Percentiles rank a stretch among this genome's conserved stretches.
phyloP scores from a whole-genome alignment of 2,329 filamentous ascomycete species.

The Mycosphaerelloides madeirae region DNA sequence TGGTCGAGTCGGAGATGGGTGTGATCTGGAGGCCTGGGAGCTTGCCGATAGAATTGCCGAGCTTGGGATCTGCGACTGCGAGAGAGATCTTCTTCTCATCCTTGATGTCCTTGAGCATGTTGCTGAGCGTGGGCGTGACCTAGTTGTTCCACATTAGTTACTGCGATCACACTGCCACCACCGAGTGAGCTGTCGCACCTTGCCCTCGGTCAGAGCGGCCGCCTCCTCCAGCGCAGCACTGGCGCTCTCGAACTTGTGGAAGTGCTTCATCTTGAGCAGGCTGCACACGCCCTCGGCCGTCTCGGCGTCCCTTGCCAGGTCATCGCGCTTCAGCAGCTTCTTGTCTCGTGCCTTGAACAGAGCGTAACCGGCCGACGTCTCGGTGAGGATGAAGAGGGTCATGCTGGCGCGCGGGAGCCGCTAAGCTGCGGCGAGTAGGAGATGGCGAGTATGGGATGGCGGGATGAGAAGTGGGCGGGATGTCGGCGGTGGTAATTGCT shows the following conservation, averaged over 20 bases:
- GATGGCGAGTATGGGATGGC: constrained; percentile 4
- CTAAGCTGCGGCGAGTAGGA: constrained; percentile 12
- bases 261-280: constrained; percentile 93
- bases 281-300: constrained; percentile 80
- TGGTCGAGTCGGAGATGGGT: constrained; percentile 73
- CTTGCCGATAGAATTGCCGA: constrained; percentile 86
- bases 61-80: constrained; percentile 87
- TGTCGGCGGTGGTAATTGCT: not conserved
- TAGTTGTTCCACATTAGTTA: constrained; percentile 7
- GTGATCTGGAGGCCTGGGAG: constrained; percentile 82
- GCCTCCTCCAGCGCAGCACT: constrained; percentile 87
- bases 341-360: constrained; percentile 98
- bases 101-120: constrained; percentile 82
- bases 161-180: too few species aligned
- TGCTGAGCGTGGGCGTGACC: constrained; percentile 78
- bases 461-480: constrained; percentile 3
- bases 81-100: constrained; percentile 96
- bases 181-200: constrained; percentile 40
- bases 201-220: constrained; percentile 81
- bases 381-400: constrained; percentile 74
- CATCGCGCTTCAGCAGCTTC: constrained; percentile 88
- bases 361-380: constrained; percentile 95
- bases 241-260: constrained; percentile 95
- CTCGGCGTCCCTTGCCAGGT: constrained; percentile 67
- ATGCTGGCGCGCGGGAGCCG: constrained; percentile 30